Percentiles rank a stretch among this genome's conserved stretches.
Evolutionary conservation across 2,329 filamentous ascomycete genomes (phyloP).

Genomic region (Neobulgaria alba): DNA sequence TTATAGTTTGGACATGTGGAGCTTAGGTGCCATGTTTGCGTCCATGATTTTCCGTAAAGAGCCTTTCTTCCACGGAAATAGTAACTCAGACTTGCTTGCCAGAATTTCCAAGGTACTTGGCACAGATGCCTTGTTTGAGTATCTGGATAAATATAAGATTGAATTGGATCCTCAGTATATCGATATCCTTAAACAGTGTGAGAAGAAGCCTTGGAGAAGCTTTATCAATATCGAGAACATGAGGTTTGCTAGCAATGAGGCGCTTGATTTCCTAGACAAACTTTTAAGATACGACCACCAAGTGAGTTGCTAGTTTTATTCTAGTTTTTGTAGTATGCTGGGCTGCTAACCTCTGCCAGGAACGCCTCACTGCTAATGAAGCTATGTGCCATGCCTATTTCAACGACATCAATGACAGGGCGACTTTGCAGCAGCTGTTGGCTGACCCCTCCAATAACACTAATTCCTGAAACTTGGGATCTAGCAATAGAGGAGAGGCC

Average conservation of each 20-base stretch:
- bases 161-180: conserved; percentile 97
- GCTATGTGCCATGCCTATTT: conserved; percentile 98
- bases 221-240: conserved; percentile 97
- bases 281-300: conserved; percentile 94
- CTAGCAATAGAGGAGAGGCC: too few relatives aligned
- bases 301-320: too few relatives aligned
- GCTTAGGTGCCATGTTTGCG: conserved; percentile 95
- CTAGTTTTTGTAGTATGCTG: too few relatives aligned
- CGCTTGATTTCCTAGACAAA: conserved; percentile 97
- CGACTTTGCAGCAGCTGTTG: too few relatives aligned
- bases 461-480: too few relatives aligned
- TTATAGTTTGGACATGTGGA: conserved; percentile 99
- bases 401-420: too few relatives aligned
- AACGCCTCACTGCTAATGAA: conserved; percentile 93
- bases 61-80: conserved; percentile 98
- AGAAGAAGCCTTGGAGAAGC: conserved; percentile 95
- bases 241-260: conserved; percentile 91
- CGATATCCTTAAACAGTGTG: conserved; percentile 91
- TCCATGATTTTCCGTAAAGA: conserved; percentile 99
- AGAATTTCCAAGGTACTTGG: conserved; percentile 99
- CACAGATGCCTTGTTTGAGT: conserved; percentile 95
- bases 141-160: conserved; percentile 98
- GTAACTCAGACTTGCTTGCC: conserved; percentile 94
- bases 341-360: conserved; percentile 44
- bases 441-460: too few relatives aligned